phyloP scores from a whole-genome alignment of 2,329 filamentous ascomycete species.

The Calonectria crousiana region DNA sequence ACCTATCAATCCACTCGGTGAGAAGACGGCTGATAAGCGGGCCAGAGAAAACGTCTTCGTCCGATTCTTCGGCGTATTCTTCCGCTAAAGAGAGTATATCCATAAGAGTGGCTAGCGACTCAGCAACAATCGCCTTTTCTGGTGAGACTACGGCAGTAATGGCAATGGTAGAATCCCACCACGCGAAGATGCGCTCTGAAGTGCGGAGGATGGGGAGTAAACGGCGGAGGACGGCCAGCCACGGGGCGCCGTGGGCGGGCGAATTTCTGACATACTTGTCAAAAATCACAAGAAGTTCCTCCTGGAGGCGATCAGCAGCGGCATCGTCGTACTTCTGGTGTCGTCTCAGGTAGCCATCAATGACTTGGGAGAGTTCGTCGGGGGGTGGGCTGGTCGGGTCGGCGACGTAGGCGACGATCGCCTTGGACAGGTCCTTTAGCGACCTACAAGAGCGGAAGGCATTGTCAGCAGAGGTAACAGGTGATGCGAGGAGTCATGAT shows the following conservation, averaged over 20 bases:
- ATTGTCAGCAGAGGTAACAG: slow-evolving; percentile 34
- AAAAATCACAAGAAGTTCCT: slow-evolving; percentile 77
- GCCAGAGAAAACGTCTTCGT: slow-evolving; percentile 56
- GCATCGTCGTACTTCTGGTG: slow-evolving; percentile 76
- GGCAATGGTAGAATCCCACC: slow-evolving; percentile 71
- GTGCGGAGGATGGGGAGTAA: slow-evolving; percentile 74
- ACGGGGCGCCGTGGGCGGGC: slow-evolving; percentile 71
- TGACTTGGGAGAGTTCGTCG: slow-evolving; percentile 70
- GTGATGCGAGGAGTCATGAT: slow-evolving; percentile 28
- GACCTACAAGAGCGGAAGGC: slow-evolving; percentile 55
- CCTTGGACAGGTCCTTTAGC: slow-evolving; percentile 72
- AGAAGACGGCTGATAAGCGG: slow-evolving; percentile 70
- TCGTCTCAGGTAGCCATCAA: slow-evolving; percentile 76
- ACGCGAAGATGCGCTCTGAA: slow-evolving; percentile 73
- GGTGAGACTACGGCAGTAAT: slow-evolving; percentile 64
- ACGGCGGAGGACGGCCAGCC: slow-evolving; percentile 74
- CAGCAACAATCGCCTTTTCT: slow-evolving; percentile 73
- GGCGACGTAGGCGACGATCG: slow-evolving; percentile 62
- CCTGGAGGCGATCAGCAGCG: slow-evolving; percentile 77
- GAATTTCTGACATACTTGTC: slow-evolving; percentile 71
- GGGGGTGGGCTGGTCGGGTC: slow-evolving; percentile 73
- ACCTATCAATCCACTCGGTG: slow-evolving; percentile 67
- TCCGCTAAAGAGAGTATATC: slow-evolving; percentile 74
- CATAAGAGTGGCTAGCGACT: slow-evolving; percentile 74
- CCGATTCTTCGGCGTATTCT: slow-evolving; percentile 61